Evolutionary conservation across 345 rosid genomes (phyloP).

Genomic region (Pseudoturritis turrita): DNA sequence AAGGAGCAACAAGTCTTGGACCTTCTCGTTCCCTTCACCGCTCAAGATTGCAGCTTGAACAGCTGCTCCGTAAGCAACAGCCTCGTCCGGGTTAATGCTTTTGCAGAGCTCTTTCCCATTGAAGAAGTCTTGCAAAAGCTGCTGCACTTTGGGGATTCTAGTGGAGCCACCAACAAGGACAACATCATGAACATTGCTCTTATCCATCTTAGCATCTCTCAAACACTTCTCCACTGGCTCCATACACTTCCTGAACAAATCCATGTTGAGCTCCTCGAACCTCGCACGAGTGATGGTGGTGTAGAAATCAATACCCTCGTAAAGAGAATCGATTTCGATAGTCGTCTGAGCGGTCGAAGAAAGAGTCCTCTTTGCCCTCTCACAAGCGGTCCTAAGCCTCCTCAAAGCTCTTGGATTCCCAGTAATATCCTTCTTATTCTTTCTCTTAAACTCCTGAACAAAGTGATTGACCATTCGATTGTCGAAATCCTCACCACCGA

Average conservation of each 20-base stretch:
- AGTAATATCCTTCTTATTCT: conserved; percentile 51
- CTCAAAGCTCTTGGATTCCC: conserved; percentile 55
- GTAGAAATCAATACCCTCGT: conserved; percentile 52
- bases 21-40: conserved; percentile 66
- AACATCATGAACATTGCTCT: conserved; percentile 49
- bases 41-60: conserved; percentile 61
- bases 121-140: conserved; percentile 48
- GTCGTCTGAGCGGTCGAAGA: conserved; percentile 65
- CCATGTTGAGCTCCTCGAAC: conserved; percentile 52
- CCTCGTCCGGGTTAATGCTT: conserved; percentile 59
- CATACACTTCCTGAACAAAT: conserved; percentile 52
- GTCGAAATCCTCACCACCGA: conserved; percentile 46
- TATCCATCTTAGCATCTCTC: conserved; percentile 70
- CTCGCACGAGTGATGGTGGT: conserved; percentile 47
- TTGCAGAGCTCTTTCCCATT: conserved; percentile 57
- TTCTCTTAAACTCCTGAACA: conserved; percentile 57
- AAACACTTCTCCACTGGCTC: conserved; percentile 54
- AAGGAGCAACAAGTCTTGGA: conserved; percentile 52
- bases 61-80: conserved; percentile 68
- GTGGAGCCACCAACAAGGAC: conserved; percentile 61
- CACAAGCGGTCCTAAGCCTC: conserved; percentile 67
- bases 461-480: conserved; percentile 59
- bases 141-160: conserved; percentile 56
- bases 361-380: conserved; percentile 59
- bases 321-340: conserved; percentile 49